Evolutionary conservation across 2,329 filamentous ascomycete species (phyloP), one percentile per base, ranked within the genome.

Genomic region (Calonectria pteridis): DNA sequence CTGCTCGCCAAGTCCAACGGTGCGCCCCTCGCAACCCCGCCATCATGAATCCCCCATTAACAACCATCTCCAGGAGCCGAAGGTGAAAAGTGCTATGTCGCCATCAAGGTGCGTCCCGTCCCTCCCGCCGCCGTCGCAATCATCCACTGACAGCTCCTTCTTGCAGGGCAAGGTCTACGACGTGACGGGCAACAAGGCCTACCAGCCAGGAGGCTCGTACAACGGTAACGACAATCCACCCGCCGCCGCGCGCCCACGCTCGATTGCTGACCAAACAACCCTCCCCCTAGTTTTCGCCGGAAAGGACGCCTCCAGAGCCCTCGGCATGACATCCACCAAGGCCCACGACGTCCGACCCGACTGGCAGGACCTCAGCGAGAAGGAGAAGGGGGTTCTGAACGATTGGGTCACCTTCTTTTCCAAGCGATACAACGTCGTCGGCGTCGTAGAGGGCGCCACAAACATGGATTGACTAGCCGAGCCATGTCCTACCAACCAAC

Each of bases 331-430:
- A 1, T 98, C 95, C 10, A 92, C 96, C 64, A 97, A 98, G 84
- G 85, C 90, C 6, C 95, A 97, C 80, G 96, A 98, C 78, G 96
- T 95, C 77, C 87, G 87, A 37, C 87, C 97, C 2, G 93, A 98
- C 65, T 98, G 95, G 94, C 88, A 93, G 72, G 94, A 95, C 81
- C 88, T 99, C 66, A 88, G 89, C 18, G 95, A 98, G 28, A 95
- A 97, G 85, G 93, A 98, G 84, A 95, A 97, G 87, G 91, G 91
- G 31, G 93, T 94, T 4, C 87, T 99, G 74, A 90, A 96, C 68
- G 97, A 99, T 84, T 99, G 97, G 97, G 92, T 93, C 76, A 98
- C 94, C 2, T 99, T 98, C 86, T 99, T 99, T 86, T 95, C 94
- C 78, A 99, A 98, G 88, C 90, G 97, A 72, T 99, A 99, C 87